Evolutionary conservation across 306 rosid species (phyloP).

Genomic region (Trichosanthes truncata): DNA sequence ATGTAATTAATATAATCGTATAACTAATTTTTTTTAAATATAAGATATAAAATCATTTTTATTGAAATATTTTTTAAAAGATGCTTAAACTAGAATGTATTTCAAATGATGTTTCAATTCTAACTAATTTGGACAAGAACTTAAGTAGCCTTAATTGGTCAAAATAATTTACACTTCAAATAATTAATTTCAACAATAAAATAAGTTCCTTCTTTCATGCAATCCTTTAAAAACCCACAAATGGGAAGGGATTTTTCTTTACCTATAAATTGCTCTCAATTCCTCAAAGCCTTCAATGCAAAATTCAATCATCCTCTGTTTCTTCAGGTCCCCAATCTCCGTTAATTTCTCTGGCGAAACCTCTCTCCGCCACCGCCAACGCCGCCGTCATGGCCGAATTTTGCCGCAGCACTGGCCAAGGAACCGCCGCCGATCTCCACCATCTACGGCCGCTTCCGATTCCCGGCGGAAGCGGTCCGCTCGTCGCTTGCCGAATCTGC

Average conservation of each 20-base stretch:
- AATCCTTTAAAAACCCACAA: neutral
- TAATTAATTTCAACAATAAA: conserved; percentile 6
- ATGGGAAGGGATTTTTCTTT: neutral
- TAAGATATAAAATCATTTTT: too few species aligned
- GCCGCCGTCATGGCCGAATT: neutral
- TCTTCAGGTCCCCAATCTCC: neutral
- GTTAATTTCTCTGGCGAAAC: neutral
- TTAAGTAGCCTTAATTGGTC: conserved; percentile 19
- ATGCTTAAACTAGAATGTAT: too few species aligned
- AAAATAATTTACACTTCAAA: conserved; percentile 7
- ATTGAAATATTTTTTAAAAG: too few species aligned
- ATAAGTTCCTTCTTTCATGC: neutral
- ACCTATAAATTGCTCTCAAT: neutral
- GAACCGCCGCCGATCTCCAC: neutral
- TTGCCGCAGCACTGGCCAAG: neutral
- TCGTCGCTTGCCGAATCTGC: conserved; percentile 44
- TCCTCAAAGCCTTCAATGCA: neutral
- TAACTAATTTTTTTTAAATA: too few species aligned
- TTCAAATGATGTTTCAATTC: neutral
- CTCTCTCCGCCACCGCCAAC: neutral
- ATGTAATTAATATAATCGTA: too few species aligned
- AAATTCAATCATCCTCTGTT: neutral
- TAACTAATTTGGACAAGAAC: conserved; percentile 10
- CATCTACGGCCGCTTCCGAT: neutral
- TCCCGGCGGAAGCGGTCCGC: neutral